These are phyloP conservation scores for Myxozyma lipomycoides DNA, from an alignment of 805 yeast species.

Conservation along the genomic window DNA sequence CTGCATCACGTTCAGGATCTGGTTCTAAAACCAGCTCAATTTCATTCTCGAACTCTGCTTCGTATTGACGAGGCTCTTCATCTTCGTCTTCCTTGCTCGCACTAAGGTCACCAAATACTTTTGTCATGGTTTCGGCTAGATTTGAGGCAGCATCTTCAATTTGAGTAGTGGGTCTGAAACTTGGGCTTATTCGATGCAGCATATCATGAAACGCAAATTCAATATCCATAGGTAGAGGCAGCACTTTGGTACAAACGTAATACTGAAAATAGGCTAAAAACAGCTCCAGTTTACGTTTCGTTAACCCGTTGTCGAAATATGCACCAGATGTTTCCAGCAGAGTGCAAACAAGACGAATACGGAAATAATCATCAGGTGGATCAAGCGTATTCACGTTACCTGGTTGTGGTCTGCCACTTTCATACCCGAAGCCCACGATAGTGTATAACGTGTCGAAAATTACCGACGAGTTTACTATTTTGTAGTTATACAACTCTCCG, in stretches of 20 bases:
- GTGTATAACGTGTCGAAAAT: slow-evolving; percentile 52
- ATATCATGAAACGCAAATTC: slow-evolving; percentile 50
- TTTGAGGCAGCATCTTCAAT: slow-evolving; percentile 45
- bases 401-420: slow-evolving; percentile 52
- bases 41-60: slow-evolving; percentile 4
- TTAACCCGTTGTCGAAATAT: slow-evolving; percentile 22
- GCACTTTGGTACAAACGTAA: slow-evolving; percentile 57
- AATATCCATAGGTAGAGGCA: slow-evolving; percentile 58
- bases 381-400: slow-evolving; percentile 48
- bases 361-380: slow-evolving; percentile 62
- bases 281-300: slow-evolving; percentile 35
- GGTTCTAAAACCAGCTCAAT: no score
- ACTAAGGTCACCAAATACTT: slow-evolving; percentile 14
- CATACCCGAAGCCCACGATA: slow-evolving; percentile 63
- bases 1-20: slow-evolving; percentile 3
- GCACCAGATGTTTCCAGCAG: slow-evolving; percentile 40
- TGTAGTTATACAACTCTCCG: slow-evolving; percentile 51
- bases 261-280: slow-evolving; percentile 66
- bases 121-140: slow-evolving; percentile 33
- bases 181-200: slow-evolving; percentile 38
- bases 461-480: slow-evolving; percentile 46
- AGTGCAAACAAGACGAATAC: slow-evolving; percentile 54
- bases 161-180: slow-evolving; percentile 39
- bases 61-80: neutral
- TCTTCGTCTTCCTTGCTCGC: slow-evolving; percentile 13